Base-by-base conservation (phyloP, 257 asterid genomes). In the Fraxinus excelsior region DNA sequence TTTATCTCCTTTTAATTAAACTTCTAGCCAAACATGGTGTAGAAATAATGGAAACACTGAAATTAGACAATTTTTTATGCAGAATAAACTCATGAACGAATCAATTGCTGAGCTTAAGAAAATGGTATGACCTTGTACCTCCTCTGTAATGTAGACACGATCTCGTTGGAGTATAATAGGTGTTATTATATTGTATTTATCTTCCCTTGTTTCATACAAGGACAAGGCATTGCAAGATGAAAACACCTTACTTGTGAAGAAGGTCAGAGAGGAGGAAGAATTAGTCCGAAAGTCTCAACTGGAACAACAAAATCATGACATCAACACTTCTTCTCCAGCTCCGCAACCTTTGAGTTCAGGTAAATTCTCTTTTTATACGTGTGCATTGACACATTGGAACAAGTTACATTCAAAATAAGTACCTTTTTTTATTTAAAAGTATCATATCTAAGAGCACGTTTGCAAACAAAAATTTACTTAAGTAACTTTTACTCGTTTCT, bases 1-100 rank as follows among this genome's bases (percentile, higher is more conserved):
- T 19, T 44, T 44, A 44, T 46, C n/a, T 46, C 7, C 58, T 46
- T 46, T 3, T 46, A 4, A 16, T 16, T 46, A 16, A 14, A 46
- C 56, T 14, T 46, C 13, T 16, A 46, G 58, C 58, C 21, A 46
- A 46, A 46, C 58, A 46, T 16, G 58, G 8, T 46, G 1, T 46
- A 46, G n/a, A 46, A 13, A 26, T 64, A 1, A 18, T 6, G 35
- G 19, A 44, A 23, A 21, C 8, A 28, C 68, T 82, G 53, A 75
- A 29, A 66, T 29, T 56, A 40, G 46, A 8, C 74, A 66, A 23
- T 37, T 38, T 79, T 5, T 53, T 71, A 42, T 82, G 89, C 94
- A 93, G 98, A 91, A 93, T 80, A 95, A 93, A 81, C 83, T 91
- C 74, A 93, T 93, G 97, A 83, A 85, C 78, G 97, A 88, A 78